Conservation (phyloP, 75 land plant species). For the Sequoia sempervirens region DNA sequence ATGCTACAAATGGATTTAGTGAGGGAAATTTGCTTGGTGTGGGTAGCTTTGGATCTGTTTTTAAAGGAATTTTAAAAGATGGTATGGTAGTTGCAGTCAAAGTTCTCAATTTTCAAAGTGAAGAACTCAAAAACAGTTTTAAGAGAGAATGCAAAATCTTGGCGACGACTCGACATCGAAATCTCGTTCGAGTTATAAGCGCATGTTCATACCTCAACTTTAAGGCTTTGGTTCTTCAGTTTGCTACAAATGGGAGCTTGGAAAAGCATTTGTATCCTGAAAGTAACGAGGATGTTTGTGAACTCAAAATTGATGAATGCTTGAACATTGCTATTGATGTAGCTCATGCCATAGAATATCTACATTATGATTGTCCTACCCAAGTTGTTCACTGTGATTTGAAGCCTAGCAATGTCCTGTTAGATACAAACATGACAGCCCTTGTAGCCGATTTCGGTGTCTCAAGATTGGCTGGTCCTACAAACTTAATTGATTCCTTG, state of each 20-base stretch:
- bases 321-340: constrained; percentile 10
- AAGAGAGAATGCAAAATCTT: neutral
- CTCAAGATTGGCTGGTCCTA: neutral
- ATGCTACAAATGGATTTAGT: constrained; percentile 8
- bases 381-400: constrained; percentile 13
- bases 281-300: neutral
- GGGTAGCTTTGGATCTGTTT: constrained; percentile 13
- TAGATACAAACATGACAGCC: constrained; percentile 4
- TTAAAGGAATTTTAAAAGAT: constrained; percentile 11
- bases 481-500: neutral
- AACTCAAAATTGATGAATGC: neutral
- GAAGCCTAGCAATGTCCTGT: constrained; percentile 12
- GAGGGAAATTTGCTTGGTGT: constrained; percentile 2
- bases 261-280: constrained; percentile 2
- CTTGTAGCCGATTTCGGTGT: constrained; percentile 12
- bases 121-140: neutral
- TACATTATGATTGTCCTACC: constrained; percentile 6
- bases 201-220: neutral
- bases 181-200: neutral
- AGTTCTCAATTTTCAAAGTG: neutral
- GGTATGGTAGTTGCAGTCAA: constrained; percentile 9
- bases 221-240: neutral
- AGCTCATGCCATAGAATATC: constrained; percentile 10
- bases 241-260: neutral
- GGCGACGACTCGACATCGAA: neutral